These are phyloP conservation scores for Claviceps lovelessii DNA, from an alignment of 2,329 filamentous ascomycete species.

Conservation along the genomic window DNA sequence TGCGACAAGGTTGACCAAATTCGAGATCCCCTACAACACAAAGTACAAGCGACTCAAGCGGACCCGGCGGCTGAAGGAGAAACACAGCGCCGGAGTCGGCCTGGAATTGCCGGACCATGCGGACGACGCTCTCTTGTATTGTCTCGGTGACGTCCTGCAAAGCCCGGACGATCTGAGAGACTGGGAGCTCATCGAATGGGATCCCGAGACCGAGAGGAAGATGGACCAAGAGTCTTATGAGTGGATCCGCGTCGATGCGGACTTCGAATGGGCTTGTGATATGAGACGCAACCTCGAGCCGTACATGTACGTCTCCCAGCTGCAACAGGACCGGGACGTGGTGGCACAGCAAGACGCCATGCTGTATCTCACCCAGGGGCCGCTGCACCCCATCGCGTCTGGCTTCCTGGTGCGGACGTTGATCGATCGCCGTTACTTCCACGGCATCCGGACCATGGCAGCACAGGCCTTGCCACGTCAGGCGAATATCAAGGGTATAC, in stretches of 20 bases:
- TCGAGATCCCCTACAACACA: conserved; percentile 96
- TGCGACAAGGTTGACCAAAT: conserved; percentile 56
- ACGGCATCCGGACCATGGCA: conserved; percentile 80
- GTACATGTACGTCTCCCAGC: conserved; percentile 96
- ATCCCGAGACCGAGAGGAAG: conserved; percentile 68
- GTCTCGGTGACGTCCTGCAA: conserved; percentile 80
- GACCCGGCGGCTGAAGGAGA: conserved; percentile 68
- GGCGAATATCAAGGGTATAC: conserved; percentile 47
- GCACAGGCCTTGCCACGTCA: conserved; percentile 65
- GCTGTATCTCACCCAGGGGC: conserved; percentile 53
- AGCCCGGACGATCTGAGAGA: conserved; percentile 64
- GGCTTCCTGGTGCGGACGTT: conserved; percentile 81
- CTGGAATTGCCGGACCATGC: conserved; percentile 48
- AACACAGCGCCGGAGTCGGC: conserved; percentile 40
- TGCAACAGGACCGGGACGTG: conserved; percentile 93
- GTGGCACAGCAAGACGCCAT: conserved; percentile 72
- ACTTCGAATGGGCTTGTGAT: conserved; percentile 93
- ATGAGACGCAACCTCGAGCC: conserved; percentile 70
- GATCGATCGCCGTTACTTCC: conserved; percentile 83
- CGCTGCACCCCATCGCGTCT: conserved; percentile 67
- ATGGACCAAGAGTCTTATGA: conserved; percentile 97
- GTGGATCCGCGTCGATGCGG: conserved; percentile 95
- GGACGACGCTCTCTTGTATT: conserved; percentile 77
- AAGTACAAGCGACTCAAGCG: conserved; percentile 97
- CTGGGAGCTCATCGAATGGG: conserved; percentile 84